Conservation (phyloP, 768 basidiomycete genomes). For the Pilatotrama ljubarskyi region DNA sequence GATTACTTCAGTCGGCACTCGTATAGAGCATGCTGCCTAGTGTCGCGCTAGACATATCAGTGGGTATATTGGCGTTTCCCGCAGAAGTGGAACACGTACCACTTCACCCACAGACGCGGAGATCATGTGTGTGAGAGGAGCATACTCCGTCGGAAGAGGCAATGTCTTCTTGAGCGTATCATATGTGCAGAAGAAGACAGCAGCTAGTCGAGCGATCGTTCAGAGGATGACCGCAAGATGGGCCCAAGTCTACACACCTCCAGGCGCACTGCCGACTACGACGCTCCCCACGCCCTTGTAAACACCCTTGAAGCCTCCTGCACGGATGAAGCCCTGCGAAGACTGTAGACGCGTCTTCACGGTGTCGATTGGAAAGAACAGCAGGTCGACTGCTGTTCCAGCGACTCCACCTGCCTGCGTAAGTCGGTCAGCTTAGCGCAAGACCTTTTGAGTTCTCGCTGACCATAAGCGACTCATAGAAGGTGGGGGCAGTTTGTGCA, state of each 20-base stretch:
- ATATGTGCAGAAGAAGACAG: slow-evolving; percentile 93
- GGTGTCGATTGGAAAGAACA: slow-evolving; percentile 97
- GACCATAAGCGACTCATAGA: slow-evolving; percentile 36
- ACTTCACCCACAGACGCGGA: slow-evolving; percentile 55
- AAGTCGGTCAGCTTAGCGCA: not conserved
- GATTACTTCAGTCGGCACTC: slow-evolving; percentile 95
- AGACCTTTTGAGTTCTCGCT: not conserved
- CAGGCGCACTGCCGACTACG: slow-evolving; percentile 91
- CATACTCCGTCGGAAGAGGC: slow-evolving; percentile 59
- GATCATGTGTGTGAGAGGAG: slow-evolving; percentile 63
- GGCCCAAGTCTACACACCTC: slow-evolving; percentile 54
- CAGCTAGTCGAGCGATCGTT: slow-evolving; percentile 55
- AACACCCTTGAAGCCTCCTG: slow-evolving; percentile 88
- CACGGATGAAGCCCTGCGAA: slow-evolving; percentile 75
- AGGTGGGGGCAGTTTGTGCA: slow-evolving; percentile 24
- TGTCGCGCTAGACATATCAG: slow-evolving; percentile 11
- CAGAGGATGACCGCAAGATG: not conserved
- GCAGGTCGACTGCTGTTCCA: slow-evolving; percentile 89
- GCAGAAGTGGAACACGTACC: slow-evolving; percentile 33
- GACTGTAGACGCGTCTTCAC: slow-evolving; percentile 95
- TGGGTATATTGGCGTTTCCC: not conserved
- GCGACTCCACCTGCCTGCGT: slow-evolving; percentile 84
- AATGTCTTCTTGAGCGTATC: slow-evolving; percentile 81
- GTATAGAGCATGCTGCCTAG: slow-evolving; percentile 85
- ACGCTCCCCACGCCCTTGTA: slow-evolving; percentile 96